Conservation (phyloP, 2,329 filamentous ascomycete genomes). For the Blumeria graminis region DNA sequence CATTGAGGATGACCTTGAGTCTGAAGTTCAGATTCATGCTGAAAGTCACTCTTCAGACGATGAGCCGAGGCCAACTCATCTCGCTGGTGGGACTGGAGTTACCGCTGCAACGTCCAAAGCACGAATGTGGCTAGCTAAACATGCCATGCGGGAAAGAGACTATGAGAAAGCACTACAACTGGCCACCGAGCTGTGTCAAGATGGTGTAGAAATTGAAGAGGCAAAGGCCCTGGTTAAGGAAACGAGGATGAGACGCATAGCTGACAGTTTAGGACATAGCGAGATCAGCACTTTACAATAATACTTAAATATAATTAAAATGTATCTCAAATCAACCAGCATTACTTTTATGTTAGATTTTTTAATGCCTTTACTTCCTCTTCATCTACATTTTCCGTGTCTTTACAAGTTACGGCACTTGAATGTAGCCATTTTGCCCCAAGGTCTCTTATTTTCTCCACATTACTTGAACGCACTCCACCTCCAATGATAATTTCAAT, state of each 20-base stretch:
- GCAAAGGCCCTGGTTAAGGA: conserved; percentile 82
- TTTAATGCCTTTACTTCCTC: too few species aligned
- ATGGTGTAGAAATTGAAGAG: conserved; percentile 90
- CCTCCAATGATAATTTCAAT: conserved; percentile 25
- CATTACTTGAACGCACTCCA: conserved; percentile 22
- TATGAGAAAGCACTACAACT: conserved; percentile 54
- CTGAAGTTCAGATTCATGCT: conserved; percentile 23
- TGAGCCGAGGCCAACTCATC: conserved; percentile 9
- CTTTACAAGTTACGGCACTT: conserved; percentile 14
- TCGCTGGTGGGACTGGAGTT: conserved; percentile 44
- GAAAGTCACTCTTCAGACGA: conserved; percentile 29
- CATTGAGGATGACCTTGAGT: conserved; percentile 19
- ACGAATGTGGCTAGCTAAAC: conserved; percentile 74
- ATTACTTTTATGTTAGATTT: conserved; percentile 8
- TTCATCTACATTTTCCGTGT: too few species aligned
- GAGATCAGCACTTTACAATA: too few species aligned
- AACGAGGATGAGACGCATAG: conserved; percentile 43
- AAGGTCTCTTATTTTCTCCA: conserved; percentile 14
- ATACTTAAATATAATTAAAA: too few species aligned
- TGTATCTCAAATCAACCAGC: conserved; percentile 4
- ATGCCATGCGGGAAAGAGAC: conserved; percentile 53
- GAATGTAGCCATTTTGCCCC: conserved; percentile 20
- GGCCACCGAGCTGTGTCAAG: conserved; percentile 78
- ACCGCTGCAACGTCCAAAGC: conserved; percentile 82
- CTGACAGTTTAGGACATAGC: background rate